phyloP scores from a whole-genome alignment of 176 grass and related monocot genomes.

The Carex pumila region DNA sequence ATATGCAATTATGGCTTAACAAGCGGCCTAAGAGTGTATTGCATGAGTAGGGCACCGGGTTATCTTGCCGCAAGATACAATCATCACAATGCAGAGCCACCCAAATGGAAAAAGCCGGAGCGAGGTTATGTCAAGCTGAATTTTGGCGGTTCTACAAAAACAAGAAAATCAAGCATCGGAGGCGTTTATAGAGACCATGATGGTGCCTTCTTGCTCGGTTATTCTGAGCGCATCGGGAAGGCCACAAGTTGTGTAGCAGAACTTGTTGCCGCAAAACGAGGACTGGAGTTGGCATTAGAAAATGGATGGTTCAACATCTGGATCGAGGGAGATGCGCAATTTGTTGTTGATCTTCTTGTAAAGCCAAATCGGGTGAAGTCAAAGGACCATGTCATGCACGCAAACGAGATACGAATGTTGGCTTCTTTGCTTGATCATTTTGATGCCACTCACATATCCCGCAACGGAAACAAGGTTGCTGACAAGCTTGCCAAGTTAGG shows the following conservation, averaged over 20 bases:
- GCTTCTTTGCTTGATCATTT: slow-evolving; percentile 27
- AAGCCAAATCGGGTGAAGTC: neutral
- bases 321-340: slow-evolving; percentile 53
- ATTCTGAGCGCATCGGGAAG: slow-evolving; percentile 50
- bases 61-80: neutral
- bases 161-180: slow-evolving; percentile 62
- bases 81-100: neutral
- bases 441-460: slow-evolving; percentile 38
- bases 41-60: neutral
- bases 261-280: slow-evolving; percentile 40
- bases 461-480: slow-evolving; percentile 54
- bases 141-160: slow-evolving; percentile 68
- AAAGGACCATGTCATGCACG: slow-evolving; percentile 24
- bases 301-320: slow-evolving; percentile 40
- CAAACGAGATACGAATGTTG: slow-evolving; percentile 30
- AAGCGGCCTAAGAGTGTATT: neutral
- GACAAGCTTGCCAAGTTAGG: slow-evolving; percentile 52
- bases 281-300: slow-evolving; percentile 47
- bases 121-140: slow-evolving; percentile 56
- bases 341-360: slow-evolving; percentile 27
- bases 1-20: neutral
- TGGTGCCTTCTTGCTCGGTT: slow-evolving; percentile 63
- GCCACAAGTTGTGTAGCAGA: slow-evolving; percentile 58
- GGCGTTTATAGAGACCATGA: slow-evolving; percentile 66
- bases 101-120: slow-evolving; percentile 53